phyloP scores from a whole-genome alignment of 371 early-diverging fungal genomes.

The Mortierella sp. region DNA sequence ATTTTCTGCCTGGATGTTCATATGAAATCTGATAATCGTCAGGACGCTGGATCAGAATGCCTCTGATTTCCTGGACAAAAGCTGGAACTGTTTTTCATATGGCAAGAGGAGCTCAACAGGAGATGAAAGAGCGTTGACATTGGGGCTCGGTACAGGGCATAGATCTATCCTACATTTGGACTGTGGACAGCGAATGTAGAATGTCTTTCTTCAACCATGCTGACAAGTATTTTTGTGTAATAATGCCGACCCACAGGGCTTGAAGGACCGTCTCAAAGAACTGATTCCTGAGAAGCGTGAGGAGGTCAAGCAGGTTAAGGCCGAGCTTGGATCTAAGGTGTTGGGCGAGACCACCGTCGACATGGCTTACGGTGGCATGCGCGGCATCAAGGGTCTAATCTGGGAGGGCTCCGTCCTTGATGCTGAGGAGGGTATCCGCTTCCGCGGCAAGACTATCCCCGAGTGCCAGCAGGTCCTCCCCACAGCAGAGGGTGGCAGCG shows the following conservation, averaged over 20 bases:
- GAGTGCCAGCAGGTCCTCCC: constrained; percentile 96
- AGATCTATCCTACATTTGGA: too few relatives aligned
- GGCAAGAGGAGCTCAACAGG: too few relatives aligned
- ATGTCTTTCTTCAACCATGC: background rate
- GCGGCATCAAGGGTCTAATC: constrained; percentile 98
- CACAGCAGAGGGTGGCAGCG: constrained; percentile 84
- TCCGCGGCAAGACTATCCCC: constrained; percentile 97
- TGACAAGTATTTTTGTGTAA: background rate
- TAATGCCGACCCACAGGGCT: constrained; percentile 57
- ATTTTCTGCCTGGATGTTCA: background rate
- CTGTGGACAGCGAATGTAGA: too few relatives aligned
- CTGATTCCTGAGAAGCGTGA: constrained; percentile 95
- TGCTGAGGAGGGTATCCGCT: constrained; percentile 98
- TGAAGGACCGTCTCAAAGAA: constrained; percentile 94
- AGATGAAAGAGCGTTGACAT: too few relatives aligned
- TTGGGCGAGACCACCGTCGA: constrained; percentile 97
- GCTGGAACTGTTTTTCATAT: too few relatives aligned
- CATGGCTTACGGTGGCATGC: constrained; percentile 98
- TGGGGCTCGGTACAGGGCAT: too few relatives aligned
- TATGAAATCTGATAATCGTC: too few relatives aligned
- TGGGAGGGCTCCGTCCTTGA: constrained; percentile 98
- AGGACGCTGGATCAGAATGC: background rate
- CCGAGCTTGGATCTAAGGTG: constrained; percentile 88
- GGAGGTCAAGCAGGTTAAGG: constrained; percentile 93
- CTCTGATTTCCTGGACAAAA: too few relatives aligned